Base-by-base conservation (phyloP, 2,329 filamentous ascomycete species). In the Ophiocordyceps sinensis region DNA sequence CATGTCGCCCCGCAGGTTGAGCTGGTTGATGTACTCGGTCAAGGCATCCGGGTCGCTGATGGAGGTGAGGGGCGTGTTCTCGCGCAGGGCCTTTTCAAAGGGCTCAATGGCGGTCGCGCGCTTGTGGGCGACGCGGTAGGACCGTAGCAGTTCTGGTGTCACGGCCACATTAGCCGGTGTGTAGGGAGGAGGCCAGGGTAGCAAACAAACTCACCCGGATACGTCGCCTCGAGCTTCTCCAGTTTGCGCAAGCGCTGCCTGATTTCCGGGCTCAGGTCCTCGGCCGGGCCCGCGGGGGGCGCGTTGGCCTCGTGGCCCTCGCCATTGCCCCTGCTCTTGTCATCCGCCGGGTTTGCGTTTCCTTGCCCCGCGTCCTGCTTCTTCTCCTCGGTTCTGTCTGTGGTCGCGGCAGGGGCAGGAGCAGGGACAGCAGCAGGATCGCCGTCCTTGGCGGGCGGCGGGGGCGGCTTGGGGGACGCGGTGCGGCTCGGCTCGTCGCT, bases 71-170 rank as follows among this genome's bases (percentile, higher is more conserved):
- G 91, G 89, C 0, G 91, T 98, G 52, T 94, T 85, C 57, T 98
- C 91, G 51, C 86, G 85, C 8, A 98, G 70, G 1, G 83, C 80
- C 41, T 85, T 81, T 63, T 98, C 91, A 58, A 98, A 98, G 0
- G 86, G 83, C 55, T 96, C 91, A 53, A 96, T 93, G 3, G 83
- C 77, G 12, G 83, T 77, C 35, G 88, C 85, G 40, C 87, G 79
- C 43, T 84, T 77, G 64, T 98, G 89, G 15, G 91, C 91, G 48
- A 88, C 80, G 46, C 87, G 78, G 62, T 98, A 98, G 9, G 89
- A 94, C 43, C 86, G 82, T 39, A 96, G 69, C 1, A 98, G 70
- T 54, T 96, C 89, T 86, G 41, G 38, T 12, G 29, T 7, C 15
- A 11, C 31, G 14, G 17, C 37, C 28, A 37, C 36, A 7, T 28